Evolutionary conservation across 345 rosid genomes (phyloP).

Genomic region (Salix purpurea): DNA sequence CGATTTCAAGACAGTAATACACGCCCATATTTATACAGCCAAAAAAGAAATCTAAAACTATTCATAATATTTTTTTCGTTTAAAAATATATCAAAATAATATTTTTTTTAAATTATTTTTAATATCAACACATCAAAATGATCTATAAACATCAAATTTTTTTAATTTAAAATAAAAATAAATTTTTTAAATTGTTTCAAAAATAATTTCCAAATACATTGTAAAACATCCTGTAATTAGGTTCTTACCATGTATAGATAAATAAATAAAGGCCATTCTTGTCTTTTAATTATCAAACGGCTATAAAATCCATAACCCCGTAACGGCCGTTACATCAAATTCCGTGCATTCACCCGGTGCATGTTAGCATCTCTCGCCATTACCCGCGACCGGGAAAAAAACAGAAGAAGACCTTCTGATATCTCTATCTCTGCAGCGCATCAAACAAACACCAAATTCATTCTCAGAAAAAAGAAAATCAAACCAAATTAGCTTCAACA

Average conservation of each 20-base stretch:
- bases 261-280: background rate
- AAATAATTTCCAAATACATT: background rate
- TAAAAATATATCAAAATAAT: no score
- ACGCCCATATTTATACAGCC: background rate
- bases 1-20: background rate
- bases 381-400: constrained; percentile 15
- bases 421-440: background rate
- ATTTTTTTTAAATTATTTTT: no score
- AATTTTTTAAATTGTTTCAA: no score
- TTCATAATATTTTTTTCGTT: no score
- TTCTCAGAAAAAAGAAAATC: no score
- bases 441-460: background rate
- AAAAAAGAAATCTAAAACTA: background rate
- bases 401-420: no score
- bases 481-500: background rate
- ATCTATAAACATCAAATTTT: no score
- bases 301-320: background rate
- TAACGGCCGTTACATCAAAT: constrained; percentile 34
- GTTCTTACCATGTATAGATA: background rate
- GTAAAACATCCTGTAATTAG: no score
- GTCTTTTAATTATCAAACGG: background rate
- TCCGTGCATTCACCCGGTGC: constrained; percentile 39
- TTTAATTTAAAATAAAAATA: no score
- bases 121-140: no score
- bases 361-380: constrained; percentile 14